Evolutionary conservation across 352 stramenopile species (phyloP), one percentile per base, ranked within the genome.

Genomic region (Globisporangium lucens): DNA sequence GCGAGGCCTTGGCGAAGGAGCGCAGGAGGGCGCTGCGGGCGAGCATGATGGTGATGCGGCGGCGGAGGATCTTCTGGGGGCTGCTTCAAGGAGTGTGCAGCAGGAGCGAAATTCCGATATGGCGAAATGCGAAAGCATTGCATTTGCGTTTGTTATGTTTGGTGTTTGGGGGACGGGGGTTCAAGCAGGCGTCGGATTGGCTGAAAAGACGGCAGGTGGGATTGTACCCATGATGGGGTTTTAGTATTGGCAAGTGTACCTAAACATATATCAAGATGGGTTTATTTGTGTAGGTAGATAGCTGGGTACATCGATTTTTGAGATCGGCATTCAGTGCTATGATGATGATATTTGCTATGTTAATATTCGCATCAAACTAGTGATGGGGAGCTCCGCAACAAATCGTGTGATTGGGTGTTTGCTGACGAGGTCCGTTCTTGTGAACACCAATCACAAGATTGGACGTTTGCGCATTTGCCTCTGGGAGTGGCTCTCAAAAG

Each of bases 381-480:
- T 22, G 57, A 63, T 63, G 22, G 36, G 35, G 15, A 47, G 56
- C 33, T n/a, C 20, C 5, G 20, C 22, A 30, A 13, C 36, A 13
- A 63, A 63, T 55, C 57, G 17, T 51, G 38, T 63, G 57, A 55
- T 63, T 63, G 57, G 57, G 36, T 55, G 57, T 51, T 47, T n/a
- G 38, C 47, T 22, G n/a, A n/a, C 24, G 52, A 15, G 20, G 4
- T 20, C 9, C 52, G 13, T 41, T 59, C 53, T 59, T 55, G 29
- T 49, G 27, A 13, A 29, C 65, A n/a, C 10, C 49, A 41, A 47
- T 27, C 24, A 65, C 9, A 17, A 43, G 60, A 41, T 61, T 58
- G 66, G 55, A 55, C 41, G 65, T 73, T 75, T 75, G 56, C 41
- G 62, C 67, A 47, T 70, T 73, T 67, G 51, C 33, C 61, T 9